These are phyloP conservation scores for Colletotrichum tropicale DNA, from an alignment of 2,329 filamentous ascomycete genomes.

Conservation along the genomic window DNA sequence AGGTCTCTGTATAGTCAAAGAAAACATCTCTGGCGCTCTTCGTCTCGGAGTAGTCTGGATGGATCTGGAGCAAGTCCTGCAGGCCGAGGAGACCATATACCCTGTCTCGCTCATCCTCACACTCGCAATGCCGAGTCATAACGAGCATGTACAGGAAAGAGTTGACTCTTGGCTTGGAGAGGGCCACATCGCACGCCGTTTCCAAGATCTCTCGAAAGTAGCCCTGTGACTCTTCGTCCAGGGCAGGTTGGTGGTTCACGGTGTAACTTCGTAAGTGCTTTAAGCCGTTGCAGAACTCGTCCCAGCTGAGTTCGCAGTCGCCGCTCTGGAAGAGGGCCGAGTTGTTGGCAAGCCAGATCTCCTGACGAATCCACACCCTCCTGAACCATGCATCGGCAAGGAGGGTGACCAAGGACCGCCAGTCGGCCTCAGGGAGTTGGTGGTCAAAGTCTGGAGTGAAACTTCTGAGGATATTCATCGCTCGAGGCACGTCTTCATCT, in stretches of 20 bases:
- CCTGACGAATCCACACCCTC: background rate
- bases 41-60: background rate
- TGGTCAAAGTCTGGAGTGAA: background rate
- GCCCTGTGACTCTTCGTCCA: background rate
- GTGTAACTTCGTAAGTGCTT: background rate
- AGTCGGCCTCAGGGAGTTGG: background rate
- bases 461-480: background rate
- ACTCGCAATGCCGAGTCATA: background rate
- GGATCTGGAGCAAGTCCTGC: accelerated
- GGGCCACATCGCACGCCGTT: background rate
- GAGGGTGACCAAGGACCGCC: background rate
- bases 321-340: background rate
- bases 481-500: background rate
- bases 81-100: background rate
- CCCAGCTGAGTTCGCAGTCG: background rate
- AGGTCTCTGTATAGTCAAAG: background rate
- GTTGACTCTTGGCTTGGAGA: background rate
- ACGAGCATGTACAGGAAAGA: background rate
- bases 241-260: background rate
- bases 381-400: background rate
- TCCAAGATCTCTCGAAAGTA: background rate
- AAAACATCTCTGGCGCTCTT: background rate
- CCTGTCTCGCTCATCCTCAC: background rate
- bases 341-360: background rate
- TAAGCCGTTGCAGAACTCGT: background rate